Base-by-base conservation (phyloP, 108 stramenopile genomes). In the Nannochloropsis gaditana region DNA sequence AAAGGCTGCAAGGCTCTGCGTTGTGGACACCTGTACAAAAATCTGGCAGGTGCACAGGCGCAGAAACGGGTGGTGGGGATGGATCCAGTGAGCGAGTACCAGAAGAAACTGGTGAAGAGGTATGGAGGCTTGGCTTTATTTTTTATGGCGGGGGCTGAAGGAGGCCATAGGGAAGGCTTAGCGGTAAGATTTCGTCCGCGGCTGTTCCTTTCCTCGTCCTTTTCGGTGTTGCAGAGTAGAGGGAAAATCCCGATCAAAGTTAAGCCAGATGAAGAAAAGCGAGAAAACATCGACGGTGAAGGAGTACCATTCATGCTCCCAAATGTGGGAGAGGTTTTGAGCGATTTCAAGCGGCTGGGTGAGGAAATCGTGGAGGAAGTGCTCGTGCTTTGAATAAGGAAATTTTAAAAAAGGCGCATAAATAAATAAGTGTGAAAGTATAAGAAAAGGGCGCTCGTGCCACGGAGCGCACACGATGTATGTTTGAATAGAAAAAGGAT, bases 11-110 rank as follows among this genome's bases (percentile, higher is more conserved):
- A 73, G 59, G 59, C 59, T n/a, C 59, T 73, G 5, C 15, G 59
- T 4, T 73, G 59, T 73, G 59, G 59, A 4, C 59, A 73, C 6
- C 59, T 73, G 3, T 73, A 73, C 59, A 73, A 73, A 8, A 73
- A 73, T n/a, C 59, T 73, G 5, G 59, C 59, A n/a, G 59, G 5
- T 4, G 59, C 2, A 3, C 59, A 73, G 59, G 59, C 59, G 59
- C 59, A 73, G 59, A 73, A 73, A n/a, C 15, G 59, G 59, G 59
- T 73, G 59, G 59, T 73, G 5, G 59, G 59, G 59, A n/a, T 73
- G 15, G 59, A 73, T n/a, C 59, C 6, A 3, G 8, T 73, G 19
- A 15, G 59, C 19, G 59, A 73, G 0, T 73, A 73, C 8, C 59
- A 73, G n/a, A 2, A 73, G 59, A 73, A n/a, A n/a, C 2, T 73